phyloP scores from a whole-genome alignment of 345 rosid genomes.

The Microcos paniculata region DNA sequence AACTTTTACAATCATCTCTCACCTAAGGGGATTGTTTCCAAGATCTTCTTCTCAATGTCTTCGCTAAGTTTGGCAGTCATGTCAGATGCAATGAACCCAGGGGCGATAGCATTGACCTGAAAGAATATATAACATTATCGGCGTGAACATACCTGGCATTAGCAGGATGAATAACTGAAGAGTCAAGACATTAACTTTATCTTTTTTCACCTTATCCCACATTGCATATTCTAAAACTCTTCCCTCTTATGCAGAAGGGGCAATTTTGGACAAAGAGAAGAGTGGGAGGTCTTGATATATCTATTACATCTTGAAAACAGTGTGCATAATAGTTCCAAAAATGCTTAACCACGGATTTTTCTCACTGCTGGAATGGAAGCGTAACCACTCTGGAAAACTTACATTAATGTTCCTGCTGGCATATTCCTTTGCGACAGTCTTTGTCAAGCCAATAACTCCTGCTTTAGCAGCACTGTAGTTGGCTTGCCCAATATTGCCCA shows the following conservation, averaged over 20 bases:
- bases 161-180: background rate
- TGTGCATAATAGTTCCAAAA: background rate
- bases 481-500: slow-evolving; percentile 95
- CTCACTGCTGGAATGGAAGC: background rate
- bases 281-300: too few species aligned
- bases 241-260: background rate
- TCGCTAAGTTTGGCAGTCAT: slow-evolving; percentile 95
- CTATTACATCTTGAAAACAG: background rate
- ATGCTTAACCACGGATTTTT: background rate
- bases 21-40: slow-evolving; percentile 89
- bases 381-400: slow-evolving; percentile 21
- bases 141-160: slow-evolving; percentile 6
- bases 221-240: background rate
- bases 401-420: slow-evolving; percentile 91
- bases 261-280: background rate
- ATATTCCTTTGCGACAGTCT: slow-evolving; percentile 85
- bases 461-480: slow-evolving; percentile 99
- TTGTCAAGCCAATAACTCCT: slow-evolving; percentile 92
- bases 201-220: background rate
- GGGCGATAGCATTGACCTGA: slow-evolving; percentile 91
- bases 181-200: background rate
- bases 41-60: slow-evolving; percentile 84
- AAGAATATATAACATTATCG: slow-evolving; percentile 10
- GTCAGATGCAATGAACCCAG: slow-evolving; percentile 94
- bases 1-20: slow-evolving; percentile 20